Percentiles rank a stretch among this genome's conserved stretches.
Evolutionary conservation across 768 basidiomycete genomes (phyloP).

Genomic region (Mycena kentingensis): DNA sequence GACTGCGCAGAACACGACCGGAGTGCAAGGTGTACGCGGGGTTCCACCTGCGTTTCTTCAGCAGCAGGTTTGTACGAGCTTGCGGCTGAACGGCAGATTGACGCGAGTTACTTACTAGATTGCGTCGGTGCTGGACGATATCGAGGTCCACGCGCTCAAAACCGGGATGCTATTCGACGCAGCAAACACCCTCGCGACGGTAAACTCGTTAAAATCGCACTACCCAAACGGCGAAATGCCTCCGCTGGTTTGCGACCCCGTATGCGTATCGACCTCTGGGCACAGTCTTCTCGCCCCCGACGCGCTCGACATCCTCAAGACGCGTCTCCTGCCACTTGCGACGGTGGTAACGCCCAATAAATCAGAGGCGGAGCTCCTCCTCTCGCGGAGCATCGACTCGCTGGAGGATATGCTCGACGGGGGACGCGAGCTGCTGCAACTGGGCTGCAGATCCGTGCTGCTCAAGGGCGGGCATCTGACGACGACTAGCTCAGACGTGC

Average conservation of each 20-base stretch:
- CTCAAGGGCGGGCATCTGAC: slow-evolving; percentile 85
- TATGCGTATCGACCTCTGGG: slow-evolving; percentile 89
- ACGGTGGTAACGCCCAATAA: slow-evolving; percentile 84
- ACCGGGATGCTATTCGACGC: slow-evolving; percentile 85
- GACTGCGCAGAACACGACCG: slow-evolving; percentile 87
- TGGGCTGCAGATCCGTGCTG: slow-evolving; percentile 61
- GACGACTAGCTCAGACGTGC: slow-evolving; percentile 48
- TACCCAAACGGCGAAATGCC: slow-evolving; percentile 39
- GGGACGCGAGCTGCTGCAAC: slow-evolving; percentile 46
- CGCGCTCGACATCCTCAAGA: slow-evolving; percentile 61
- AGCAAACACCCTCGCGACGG: slow-evolving; percentile 52
- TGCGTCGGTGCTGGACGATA: slow-evolving; percentile 67
- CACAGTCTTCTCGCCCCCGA: slow-evolving; percentile 71
- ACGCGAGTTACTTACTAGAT: slow-evolving; percentile 48
- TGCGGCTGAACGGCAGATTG: slow-evolving; percentile 1
- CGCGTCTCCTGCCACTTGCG: slow-evolving; percentile 70
- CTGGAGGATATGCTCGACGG: slow-evolving; percentile 65
- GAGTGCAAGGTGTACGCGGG: slow-evolving; percentile 75
- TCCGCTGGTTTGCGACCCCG: slow-evolving; percentile 82
- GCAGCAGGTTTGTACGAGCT: slow-evolving; percentile 58
- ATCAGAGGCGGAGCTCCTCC: slow-evolving; percentile 72
- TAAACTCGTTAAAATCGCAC: slow-evolving; percentile 47
- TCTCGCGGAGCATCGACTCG: slow-evolving; percentile 47
- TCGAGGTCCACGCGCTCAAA: slow-evolving; percentile 74
- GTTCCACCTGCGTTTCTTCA: slow-evolving; percentile 69